phyloP scores from a whole-genome alignment of 345 rosid genomes.

The Diplotaxis tenuifolia region DNA sequence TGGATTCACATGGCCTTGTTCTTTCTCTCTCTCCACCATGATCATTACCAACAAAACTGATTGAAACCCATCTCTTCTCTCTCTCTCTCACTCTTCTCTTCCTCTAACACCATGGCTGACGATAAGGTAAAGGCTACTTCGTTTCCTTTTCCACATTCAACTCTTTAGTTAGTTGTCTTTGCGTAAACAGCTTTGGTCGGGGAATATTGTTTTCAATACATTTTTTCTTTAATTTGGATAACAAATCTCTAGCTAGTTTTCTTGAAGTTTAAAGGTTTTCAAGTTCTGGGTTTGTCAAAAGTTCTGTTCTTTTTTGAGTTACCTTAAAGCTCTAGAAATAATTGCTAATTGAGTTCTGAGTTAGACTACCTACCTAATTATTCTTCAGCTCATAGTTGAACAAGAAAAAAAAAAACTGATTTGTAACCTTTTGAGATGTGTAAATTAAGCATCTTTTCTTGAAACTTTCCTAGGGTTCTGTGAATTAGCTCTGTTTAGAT shows the following conservation, averaged over 20 bases:
- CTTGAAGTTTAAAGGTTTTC: conserved; percentile 8
- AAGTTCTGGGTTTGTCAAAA: conserved; percentile 5
- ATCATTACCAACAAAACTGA: conserved; percentile 42
- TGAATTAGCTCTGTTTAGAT: conserved; percentile 10
- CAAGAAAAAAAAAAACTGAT: neutral
- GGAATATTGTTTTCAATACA: neutral
- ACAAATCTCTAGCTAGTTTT: neutral
- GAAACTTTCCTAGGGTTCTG: neutral
- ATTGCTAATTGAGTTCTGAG: conserved; percentile 9
- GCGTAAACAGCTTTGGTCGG: neutral
- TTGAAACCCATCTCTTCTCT: conserved; percentile 34
- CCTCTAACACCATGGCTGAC: conserved; percentile 54
- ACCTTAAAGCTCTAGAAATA: conserved; percentile 16
- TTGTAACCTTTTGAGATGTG: neutral
- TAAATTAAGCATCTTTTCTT: conserved; percentile 14
- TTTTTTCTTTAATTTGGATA: neutral
- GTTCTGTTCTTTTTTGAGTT: neutral
- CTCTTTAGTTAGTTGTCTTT: neutral
- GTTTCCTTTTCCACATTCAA: conserved; percentile 10
- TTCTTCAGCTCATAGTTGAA: neutral
- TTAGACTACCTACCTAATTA: neutral
- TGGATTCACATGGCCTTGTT: conserved; percentile 55
- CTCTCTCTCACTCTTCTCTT: neutral
- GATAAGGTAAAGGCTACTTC: conserved; percentile 52
- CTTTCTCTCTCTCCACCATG: conserved; percentile 38